phyloP scores from a whole-genome alignment of 305 asterid genomes.

The Solanum hybrid region DNA sequence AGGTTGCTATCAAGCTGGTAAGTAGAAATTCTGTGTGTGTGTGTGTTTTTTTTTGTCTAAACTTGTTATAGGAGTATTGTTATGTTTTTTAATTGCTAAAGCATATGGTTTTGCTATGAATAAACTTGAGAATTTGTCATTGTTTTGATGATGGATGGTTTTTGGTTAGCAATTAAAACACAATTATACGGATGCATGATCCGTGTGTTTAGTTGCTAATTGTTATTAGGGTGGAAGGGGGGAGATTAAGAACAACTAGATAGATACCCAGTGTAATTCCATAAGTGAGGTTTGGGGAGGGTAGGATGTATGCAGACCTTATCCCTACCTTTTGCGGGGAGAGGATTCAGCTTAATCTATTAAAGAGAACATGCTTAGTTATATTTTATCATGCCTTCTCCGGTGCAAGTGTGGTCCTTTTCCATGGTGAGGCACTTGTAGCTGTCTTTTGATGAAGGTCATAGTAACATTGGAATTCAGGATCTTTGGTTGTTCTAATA shows the following conservation, averaged over 20 bases:
- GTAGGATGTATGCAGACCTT: background rate
- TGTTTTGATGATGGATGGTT: background rate
- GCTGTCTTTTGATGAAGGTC: background rate
- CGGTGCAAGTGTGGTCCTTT: background rate
- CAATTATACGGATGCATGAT: background rate
- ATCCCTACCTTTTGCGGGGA: background rate
- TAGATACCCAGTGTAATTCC: background rate
- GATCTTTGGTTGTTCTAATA: background rate
- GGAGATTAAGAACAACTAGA: background rate
- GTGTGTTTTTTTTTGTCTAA: background rate
- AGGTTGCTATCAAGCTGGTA: slow-evolving; percentile 92
- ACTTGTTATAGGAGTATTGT: background rate
- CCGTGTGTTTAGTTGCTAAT: background rate
- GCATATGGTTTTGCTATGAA: background rate
- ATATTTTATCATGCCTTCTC: background rate
- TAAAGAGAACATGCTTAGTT: background rate
- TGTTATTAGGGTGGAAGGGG: background rate
- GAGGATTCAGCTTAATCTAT: background rate
- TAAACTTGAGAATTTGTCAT: background rate
- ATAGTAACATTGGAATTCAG: background rate
- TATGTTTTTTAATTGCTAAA: background rate
- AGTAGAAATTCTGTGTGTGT: slow-evolving; percentile 13
- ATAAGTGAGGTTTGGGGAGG: background rate
- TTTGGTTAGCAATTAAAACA: background rate
- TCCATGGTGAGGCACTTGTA: background rate